These are phyloP conservation scores for Syzygium jambos DNA, from an alignment of 345 rosid genomes.

Conservation along the genomic window DNA sequence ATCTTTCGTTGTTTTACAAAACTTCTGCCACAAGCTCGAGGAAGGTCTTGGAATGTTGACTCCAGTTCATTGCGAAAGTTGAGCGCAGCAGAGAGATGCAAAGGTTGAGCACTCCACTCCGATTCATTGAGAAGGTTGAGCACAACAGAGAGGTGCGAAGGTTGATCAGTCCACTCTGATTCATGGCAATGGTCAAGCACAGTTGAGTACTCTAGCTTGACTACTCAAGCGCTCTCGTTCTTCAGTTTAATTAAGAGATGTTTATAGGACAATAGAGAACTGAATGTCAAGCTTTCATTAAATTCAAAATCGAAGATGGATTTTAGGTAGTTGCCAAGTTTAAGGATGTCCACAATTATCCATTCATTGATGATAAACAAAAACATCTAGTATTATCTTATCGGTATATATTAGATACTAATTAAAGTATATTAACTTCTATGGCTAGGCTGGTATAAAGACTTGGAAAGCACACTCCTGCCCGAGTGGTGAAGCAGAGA, in stretches of 20 bases:
- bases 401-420: neutral
- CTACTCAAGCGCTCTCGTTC: neutral
- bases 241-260: neutral
- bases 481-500: neutral
- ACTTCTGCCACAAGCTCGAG: neutral
- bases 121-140: neutral
- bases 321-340: neutral
- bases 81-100: fast-evolving
- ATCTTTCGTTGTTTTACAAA: neutral
- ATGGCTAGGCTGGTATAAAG: neutral
- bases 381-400: neutral
- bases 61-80: neutral
- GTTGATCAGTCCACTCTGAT: neutral
- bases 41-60: neutral
- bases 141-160: neutral
- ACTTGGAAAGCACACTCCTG: neutral
- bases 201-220: neutral
- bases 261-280: neutral
- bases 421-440: neutral
- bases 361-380: neutral
- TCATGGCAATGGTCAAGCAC: neutral
- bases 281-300: neutral
- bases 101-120: neutral
- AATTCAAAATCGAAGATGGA: neutral
- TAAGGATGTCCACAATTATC: neutral